Conservation (phyloP, 1,139 yeast species). For the Candida smagusa region DNA sequence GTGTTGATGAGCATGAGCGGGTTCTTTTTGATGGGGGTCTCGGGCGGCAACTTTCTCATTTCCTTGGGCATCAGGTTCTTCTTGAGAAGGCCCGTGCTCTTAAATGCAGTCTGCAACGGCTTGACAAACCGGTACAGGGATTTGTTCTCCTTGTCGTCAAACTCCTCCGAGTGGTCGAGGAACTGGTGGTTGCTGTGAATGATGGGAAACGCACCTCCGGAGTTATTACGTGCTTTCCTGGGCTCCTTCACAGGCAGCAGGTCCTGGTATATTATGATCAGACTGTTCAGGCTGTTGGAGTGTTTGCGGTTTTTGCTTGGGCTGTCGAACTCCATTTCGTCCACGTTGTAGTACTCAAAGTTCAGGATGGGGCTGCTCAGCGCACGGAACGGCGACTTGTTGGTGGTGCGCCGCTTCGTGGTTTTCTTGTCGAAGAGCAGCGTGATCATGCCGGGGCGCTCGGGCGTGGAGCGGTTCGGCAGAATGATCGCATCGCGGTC, state of each 20-base stretch:
- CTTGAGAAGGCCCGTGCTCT: constrained; percentile 70
- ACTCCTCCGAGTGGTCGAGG: constrained; percentile 13
- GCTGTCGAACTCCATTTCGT: constrained; percentile 30
- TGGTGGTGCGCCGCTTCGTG: constrained; percentile 14
- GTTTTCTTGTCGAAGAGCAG: constrained; percentile 17
- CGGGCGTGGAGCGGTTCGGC: constrained; percentile 24
- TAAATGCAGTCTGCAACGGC: constrained; percentile 83
- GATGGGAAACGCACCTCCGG: constrained; percentile 2
- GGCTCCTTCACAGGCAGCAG: constrained; percentile 8
- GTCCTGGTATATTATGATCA: constrained; percentile 15
- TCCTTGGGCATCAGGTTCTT: constrained; percentile 51
- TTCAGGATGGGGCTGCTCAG: constrained; percentile 16
- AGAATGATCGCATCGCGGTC: constrained; percentile 32
- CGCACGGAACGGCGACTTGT: constrained; percentile 19
- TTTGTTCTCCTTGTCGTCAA: constrained; percentile 34
- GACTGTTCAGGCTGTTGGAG: constrained; percentile 18
- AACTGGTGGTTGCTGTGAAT: constrained; percentile 3
- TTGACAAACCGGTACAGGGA: constrained; percentile 67
- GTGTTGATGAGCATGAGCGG: constrained; percentile 41
- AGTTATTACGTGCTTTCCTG: constrained; percentile 3
- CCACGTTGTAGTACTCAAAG: constrained; percentile 30
- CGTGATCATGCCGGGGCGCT: constrained; percentile 16
- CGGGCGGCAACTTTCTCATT: constrained; percentile 53
- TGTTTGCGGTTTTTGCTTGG: constrained; percentile 36
- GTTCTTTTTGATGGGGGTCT: constrained; percentile 75